These are phyloP conservation scores for Ophiocordyceps camponoti-floridani DNA, from an alignment of 2,329 filamentous ascomycete species.

Conservation along the genomic window DNA sequence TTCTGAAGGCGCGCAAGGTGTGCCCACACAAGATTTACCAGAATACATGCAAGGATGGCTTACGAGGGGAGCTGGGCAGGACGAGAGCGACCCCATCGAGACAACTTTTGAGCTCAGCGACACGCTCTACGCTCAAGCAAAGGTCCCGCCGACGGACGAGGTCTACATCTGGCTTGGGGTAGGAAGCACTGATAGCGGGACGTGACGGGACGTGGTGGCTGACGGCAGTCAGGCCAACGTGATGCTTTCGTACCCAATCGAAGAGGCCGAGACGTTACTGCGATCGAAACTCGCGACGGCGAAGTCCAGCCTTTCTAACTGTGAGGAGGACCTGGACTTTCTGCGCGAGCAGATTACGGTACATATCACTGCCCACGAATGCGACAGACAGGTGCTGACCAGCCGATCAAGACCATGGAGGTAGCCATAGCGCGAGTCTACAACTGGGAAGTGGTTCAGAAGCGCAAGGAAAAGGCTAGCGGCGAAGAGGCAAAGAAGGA, in stretches of 20 bases:
- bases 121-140: constrained; percentile 79
- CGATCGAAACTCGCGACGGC: constrained; percentile 62
- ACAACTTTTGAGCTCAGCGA: constrained; percentile 95
- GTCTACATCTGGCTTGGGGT: constrained; percentile 96
- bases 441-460: constrained; percentile 96
- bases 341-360: constrained; percentile 92
- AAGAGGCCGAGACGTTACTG: constrained; percentile 68
- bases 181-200: constrained; percentile 6
- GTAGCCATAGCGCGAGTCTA: constrained; percentile 95
- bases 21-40: not conserved
- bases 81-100: constrained; percentile 53
- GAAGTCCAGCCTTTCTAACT: constrained; percentile 64
- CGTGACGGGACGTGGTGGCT: not conserved
- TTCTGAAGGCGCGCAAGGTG: constrained; percentile 62
- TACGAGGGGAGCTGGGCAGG: constrained; percentile 10
- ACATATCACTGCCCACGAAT: constrained; percentile 11
- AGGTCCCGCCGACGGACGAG: constrained; percentile 67
- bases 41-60: not conserved
- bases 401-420: constrained; percentile 63
- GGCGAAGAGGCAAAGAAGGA: constrained; percentile 28
- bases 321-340: constrained; percentile 93
- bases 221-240: constrained; percentile 56
- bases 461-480: constrained; percentile 72
- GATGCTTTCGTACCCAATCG: constrained; percentile 87
- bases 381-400: not conserved